Evolutionary conservation across 2,329 filamentous ascomycete species (phyloP), one percentile per base, ranked within the genome.

Genomic region (Xylaria digitata): DNA sequence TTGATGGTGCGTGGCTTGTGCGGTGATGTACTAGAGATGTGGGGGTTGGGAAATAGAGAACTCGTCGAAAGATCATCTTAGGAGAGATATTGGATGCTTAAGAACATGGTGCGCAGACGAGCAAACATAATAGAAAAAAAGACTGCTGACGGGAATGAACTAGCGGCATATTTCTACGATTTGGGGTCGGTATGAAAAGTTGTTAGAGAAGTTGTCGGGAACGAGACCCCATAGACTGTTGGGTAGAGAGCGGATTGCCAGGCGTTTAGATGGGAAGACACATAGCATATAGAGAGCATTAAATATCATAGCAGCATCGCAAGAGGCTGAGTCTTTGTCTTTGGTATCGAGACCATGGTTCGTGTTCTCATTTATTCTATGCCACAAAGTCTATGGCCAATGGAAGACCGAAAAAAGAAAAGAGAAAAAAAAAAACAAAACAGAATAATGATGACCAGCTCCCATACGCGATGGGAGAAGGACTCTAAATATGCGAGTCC

Each of bases 1-100:
- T 78, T 37, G 77, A 78, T 56, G 75, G 73, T 0, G 59, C 68
- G n/a, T 78, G 77, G 77, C 73, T 78, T 19, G 76, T 78, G 42
- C 60, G 70, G 61, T 69, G 61, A 67, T 7, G 21, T 26, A 7
- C 65, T 40, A 52, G 43, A 34, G 43, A 21, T 43, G 23, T 37
- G 40, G 17, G 42, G 50, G 40, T 13, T 17, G 34, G 53, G 30
- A 53, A 13, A 23, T n/a, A 21, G 30, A 5, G n/a, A 19, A 53
- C 32, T 34, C 11, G n/a, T 2, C 19, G 9, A 32, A 40, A 34
- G 7, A 19, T 15, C 19, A 8, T 6, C 17, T 30, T 5, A 6
- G 37, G 23, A 40, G 9, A 30, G 23, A 21, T 23, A 32, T 26
- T 37, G 17, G 26, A 55, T 54, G 30, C 13, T 42, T n/a, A 8